Base-by-base conservation (phyloP, 345 rosid genomes). In the Pistacia atlantica region DNA sequence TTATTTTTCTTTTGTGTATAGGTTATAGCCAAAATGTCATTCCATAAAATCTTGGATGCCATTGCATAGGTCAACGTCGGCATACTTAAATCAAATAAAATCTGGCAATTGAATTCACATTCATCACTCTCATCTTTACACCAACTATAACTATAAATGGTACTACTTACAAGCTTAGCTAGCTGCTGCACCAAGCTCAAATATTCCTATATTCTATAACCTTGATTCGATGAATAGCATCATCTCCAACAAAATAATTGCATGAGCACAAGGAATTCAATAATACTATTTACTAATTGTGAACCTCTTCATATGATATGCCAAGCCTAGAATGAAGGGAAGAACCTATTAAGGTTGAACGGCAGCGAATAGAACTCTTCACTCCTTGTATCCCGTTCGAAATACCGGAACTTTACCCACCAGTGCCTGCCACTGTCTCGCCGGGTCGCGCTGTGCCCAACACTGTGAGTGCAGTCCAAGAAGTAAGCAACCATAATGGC, bases 361-460 rank as follows among this genome's bases (percentile, higher is more conserved):
- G 98, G 98, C 71, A 93, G 76, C 16, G 93, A 80, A 71, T 95
- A 92, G 78, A 93, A 92, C 74, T 89, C 94, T 66, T 87, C 96
- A 28, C 84, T 93, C 77, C 93, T 83, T 18, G 83, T 45, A 81
- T 95, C 98, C 25, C 85, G 75, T 8, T 78, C 71, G 75, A 80
- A 93, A 11, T 37, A 64, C 66, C 89, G 80, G 81, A 95, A 95
- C 80, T 90, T 93, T 45, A 46, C 90, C 94, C 96, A 92, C 97
- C 99, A 95, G 62, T 93, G 98, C 72, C 98, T 85, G 63, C 98
- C 98, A 72, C 91, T 89, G 80, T 95, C 99, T 73, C 85, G 83
- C 71, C 91, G 69, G 17, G 86, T 86, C 0, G 91, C 74, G 66
- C 67, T 77, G 58, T 92, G 84, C 31, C 92, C 85, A 3, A 76